Evolutionary conservation across 345 rosid genomes (phyloP).

Genomic region (Salix caprea): DNA sequence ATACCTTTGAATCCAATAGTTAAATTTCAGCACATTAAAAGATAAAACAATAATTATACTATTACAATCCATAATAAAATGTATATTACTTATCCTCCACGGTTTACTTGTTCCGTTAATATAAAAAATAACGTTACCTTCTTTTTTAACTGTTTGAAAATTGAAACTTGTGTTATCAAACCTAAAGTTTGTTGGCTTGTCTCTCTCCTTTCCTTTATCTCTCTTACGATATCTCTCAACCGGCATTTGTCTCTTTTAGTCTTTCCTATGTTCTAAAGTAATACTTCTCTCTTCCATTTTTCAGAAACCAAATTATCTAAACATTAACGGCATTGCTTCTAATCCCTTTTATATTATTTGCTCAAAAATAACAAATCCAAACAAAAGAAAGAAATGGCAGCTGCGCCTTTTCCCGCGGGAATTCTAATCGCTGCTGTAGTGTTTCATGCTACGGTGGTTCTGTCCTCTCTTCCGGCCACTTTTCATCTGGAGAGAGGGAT

Average conservation of each 20-base stretch:
- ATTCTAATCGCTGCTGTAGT: conserved; percentile 6
- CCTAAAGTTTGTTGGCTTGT: not conserved
- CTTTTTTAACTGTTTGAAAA: not conserved
- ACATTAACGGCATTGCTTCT: not conserved
- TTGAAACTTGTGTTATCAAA: not conserved
- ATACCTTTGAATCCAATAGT: no score
- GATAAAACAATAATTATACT: no score
- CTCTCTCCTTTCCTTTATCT: not conserved
- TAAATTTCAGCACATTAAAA: no score
- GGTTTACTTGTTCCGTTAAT: no score
- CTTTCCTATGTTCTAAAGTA: not conserved
- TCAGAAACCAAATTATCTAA: not conserved
- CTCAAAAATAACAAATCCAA: not conserved
- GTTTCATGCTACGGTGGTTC: conserved; percentile 18
- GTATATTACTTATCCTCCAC: no score
- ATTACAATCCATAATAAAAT: no score
- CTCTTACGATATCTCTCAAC: no score
- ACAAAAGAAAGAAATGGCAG: conserved; percentile 2
- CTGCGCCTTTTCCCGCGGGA: conserved; percentile 12
- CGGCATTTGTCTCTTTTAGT: not conserved
- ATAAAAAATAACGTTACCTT: not conserved
- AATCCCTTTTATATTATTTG: not conserved
- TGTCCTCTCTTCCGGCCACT: conserved; percentile 30
- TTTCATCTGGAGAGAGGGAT: conserved; percentile 40
- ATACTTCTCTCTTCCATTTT: not conserved